Base-by-base conservation (phyloP, 225 moss, liverwort and hornwort genomes). In the Lunularia cruciata region DNA sequence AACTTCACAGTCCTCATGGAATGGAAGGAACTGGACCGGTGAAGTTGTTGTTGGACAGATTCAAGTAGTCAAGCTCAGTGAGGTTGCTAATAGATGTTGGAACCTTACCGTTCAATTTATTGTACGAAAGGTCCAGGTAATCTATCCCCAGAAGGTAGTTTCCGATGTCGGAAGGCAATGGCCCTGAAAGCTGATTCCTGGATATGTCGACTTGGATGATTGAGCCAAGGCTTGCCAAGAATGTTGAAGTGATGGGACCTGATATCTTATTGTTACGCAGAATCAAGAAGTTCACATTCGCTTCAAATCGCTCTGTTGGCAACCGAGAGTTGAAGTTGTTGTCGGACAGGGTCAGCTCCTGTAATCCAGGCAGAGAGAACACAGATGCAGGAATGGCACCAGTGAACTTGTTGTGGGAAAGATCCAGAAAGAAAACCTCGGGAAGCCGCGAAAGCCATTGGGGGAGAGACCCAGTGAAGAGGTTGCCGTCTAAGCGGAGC, bases 31-130 rank as follows among this genome's bases (percentile, higher is more conserved):
- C n/a, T n/a, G n/a, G n/a, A n/a, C n/a, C n/a, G n/a, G 65, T 65
- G 48, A 67, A 67, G 4, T 34, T n/a, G 51, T 67, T 67, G 34
- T 67, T 67, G 67, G 49, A 33, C 51, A 67, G 16, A 51, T 67
- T 46, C 20, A 67, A 40, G 52, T 33, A 67, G 0, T 25, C 8
- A 12, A 53, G 52, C n/a, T 7, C 10, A 1, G 67, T 28, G 1
- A 67, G 11, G 2, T 49, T 35, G 12, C 11, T 46, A 22, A 67
- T 28, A 6, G 33, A 49, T 22, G 49, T 33, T 0, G 67, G 67
- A 15, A 67, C 67, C 34, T 34, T 67, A 23, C 67, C 69, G 20
- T 3, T 63, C 23, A 76, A 32, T 23, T 18, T 16, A 15, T 76
- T 76, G 61, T 31, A 3, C 0, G 61, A 61, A 10, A 76, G 38